phyloP scores from a whole-genome alignment of 1,284 basidiomycete genomes.

The Cryptococcus jaspeensis region DNA sequence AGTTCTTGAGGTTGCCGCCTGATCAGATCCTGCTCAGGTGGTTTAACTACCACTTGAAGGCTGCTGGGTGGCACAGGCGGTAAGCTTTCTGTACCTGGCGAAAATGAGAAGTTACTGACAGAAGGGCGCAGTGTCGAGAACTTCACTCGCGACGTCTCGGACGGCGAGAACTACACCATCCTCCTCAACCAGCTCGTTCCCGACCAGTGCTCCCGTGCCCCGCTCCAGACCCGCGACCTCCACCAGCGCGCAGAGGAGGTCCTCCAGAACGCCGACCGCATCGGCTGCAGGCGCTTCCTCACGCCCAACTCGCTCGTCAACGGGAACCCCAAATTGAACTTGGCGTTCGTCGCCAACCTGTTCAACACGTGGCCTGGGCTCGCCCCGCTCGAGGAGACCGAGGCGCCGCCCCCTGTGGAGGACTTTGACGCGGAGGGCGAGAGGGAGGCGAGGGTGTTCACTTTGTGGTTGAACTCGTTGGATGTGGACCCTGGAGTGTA shows the following conservation, averaged over 20 bases:
- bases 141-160: slow-evolving; percentile 91
- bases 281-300: slow-evolving; percentile 94
- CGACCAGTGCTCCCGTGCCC: slow-evolving; percentile 86
- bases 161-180: slow-evolving; percentile 96
- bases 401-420: slow-evolving; percentile 74
- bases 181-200: slow-evolving; percentile 94
- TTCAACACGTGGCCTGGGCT: slow-evolving; percentile 98
- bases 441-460: slow-evolving; percentile 95
- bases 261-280: slow-evolving; percentile 86
- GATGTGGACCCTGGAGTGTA: slow-evolving; percentile 95
- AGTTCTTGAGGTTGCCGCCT: slow-evolving; percentile 86
- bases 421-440: slow-evolving; percentile 99
- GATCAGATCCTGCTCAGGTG: slow-evolving; percentile 95
- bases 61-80: slow-evolving; percentile 85
- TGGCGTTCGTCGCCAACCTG: slow-evolving; percentile 96
- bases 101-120: slow-evolving; percentile 5
- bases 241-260: slow-evolving; percentile 84
- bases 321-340: slow-evolving; percentile 96
- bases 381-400: slow-evolving; percentile 81
- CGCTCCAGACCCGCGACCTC: slow-evolving; percentile 80
- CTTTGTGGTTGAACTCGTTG: slow-evolving; percentile 94
- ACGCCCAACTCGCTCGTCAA: slow-evolving; percentile 86
- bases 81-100: slow-evolving; percentile 47
- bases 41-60: slow-evolving; percentile 99
- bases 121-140: slow-evolving; percentile 73